phyloP scores from a whole-genome alignment of 257 asterid species.

The Solanum rostratum region DNA sequence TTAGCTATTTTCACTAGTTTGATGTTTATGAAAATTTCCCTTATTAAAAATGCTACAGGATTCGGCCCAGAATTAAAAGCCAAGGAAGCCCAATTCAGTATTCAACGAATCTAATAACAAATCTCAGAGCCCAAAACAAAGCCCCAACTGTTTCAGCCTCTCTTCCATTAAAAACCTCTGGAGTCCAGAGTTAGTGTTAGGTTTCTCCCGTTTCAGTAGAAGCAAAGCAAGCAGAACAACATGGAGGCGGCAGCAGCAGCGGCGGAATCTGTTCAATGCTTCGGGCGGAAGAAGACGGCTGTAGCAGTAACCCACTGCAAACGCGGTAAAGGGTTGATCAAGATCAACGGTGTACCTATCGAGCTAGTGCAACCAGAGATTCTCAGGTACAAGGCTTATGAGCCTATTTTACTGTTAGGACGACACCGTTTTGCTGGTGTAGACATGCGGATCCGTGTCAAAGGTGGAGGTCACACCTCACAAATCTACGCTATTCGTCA shows the following conservation, averaged over 20 bases:
- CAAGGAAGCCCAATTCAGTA: neutral
- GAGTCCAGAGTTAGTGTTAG: neutral
- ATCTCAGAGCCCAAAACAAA: neutral
- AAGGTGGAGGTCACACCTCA: no score
- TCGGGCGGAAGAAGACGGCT: neutral
- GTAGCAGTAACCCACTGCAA: neutral
- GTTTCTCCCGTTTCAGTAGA: neutral
- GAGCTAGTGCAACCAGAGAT: no score
- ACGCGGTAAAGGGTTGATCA: no score
- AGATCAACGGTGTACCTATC: no score
- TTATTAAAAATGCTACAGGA: neutral
- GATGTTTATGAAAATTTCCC: no score
- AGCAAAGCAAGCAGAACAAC: neutral
- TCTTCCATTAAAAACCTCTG: neutral
- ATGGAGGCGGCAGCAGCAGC: neutral
- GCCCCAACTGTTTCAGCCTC: neutral
- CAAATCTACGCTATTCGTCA: no score
- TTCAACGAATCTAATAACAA: no score
- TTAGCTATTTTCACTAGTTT: no score
- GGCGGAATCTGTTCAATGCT: neutral
- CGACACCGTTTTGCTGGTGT: no score
- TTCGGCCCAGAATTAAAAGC: neutral
- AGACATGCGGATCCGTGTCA: no score
- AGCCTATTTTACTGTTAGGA: no score
- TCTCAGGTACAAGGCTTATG: no score